These are phyloP conservation scores for Heracleum sosnowskyi DNA, from an alignment of 129 eudicot genomes.

Conservation along the genomic window DNA sequence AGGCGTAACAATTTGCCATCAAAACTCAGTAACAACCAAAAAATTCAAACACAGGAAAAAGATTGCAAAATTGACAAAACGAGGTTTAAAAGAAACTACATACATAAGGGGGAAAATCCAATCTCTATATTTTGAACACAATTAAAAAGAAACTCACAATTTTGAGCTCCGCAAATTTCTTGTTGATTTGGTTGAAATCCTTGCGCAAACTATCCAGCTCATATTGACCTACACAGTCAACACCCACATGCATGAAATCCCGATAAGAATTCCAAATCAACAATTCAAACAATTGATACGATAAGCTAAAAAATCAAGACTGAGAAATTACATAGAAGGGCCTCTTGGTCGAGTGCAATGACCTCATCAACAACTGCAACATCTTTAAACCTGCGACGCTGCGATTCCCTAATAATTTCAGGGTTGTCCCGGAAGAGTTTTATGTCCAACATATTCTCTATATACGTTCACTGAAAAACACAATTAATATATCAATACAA, in stretches of 20 bases:
- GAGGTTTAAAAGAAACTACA: not conserved
- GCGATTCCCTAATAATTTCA: not conserved
- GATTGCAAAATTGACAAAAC: not conserved
- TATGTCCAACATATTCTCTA: not conserved
- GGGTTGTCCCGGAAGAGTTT: not conserved
- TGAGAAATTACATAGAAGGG: not conserved
- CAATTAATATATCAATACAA: no score
- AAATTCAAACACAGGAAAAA: no score
- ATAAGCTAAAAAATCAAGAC: not conserved
- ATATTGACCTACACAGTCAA: constrained; percentile 24
- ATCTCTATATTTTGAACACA: not conserved
- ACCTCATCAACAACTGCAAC: not conserved
- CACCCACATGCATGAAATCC: no score
- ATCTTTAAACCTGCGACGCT: constrained; percentile 2
- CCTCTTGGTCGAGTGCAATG: constrained; percentile 1
- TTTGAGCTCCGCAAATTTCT: constrained; percentile 63
- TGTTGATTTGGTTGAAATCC: constrained; percentile 59
- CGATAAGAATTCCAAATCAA: not conserved
- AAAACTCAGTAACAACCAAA: no score
- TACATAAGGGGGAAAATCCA: not conserved
- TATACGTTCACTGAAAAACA: no score
- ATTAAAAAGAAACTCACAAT: constrained; percentile 45
- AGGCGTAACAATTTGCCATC: no score
- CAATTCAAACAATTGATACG: not conserved
- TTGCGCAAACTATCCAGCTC: constrained; percentile 70